Conservation (phyloP, 2,329 filamentous ascomycete species). For the Seiridium cupressi region DNA sequence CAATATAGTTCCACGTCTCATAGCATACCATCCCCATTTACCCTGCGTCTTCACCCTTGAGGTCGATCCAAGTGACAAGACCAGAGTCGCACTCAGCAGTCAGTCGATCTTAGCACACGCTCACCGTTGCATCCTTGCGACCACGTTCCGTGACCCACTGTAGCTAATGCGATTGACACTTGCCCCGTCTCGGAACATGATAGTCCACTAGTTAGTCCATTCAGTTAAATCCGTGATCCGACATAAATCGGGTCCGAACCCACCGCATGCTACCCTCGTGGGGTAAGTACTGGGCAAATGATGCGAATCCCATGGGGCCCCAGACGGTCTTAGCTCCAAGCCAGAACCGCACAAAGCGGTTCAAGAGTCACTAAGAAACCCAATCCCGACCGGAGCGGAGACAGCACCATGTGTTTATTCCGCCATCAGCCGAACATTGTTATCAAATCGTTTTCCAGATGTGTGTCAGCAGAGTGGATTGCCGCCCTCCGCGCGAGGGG, state of each 20-base stretch:
- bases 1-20: no score
- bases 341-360: background rate
- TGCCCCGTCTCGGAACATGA: no score
- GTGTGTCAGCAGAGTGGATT: background rate
- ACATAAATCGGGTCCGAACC: background rate
- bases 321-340: background rate
- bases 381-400: conserved; percentile 1
- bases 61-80: no score
- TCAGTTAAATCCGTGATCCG: conserved; percentile 1
- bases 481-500: background rate
- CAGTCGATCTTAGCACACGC: no score
- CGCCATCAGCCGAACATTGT: background rate
- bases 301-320: conserved; percentile 3
- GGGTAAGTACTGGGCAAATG: background rate
- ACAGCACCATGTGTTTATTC: background rate
- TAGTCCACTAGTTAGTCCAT: background rate
- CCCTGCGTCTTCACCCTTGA: no score
- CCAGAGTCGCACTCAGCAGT: no score
- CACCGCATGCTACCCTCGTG: background rate
- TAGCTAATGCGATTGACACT: no score
- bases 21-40: no score
- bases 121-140: no score
- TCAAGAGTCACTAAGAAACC: background rate
- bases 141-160: no score
- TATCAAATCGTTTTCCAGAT: background rate